Conservation (phyloP, 1,284 basidiomycete genomes). For the Fomitopsis palustris region DNA sequence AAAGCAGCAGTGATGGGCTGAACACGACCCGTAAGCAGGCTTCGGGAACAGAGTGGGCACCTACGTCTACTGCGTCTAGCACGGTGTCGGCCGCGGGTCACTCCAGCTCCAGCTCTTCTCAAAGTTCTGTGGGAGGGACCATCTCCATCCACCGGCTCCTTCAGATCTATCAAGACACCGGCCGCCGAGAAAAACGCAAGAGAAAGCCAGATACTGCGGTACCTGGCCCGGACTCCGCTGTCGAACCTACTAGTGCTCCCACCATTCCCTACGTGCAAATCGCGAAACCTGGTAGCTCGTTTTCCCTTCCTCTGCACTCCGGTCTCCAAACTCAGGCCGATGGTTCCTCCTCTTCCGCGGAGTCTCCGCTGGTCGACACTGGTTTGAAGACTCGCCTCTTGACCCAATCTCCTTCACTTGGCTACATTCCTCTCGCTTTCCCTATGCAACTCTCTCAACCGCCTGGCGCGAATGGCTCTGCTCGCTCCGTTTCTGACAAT, state of each 20-base stretch:
- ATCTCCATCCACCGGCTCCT: not conserved
- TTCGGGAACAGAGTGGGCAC: not conserved
- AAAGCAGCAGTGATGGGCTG: not conserved
- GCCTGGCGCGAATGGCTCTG: not conserved
- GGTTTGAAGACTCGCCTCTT: not conserved
- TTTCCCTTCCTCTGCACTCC: slow-evolving; percentile 12
- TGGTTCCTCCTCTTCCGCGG: not conserved
- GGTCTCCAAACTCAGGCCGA: not conserved
- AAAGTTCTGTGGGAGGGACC: not conserved
- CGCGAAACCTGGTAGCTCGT: slow-evolving; percentile 12
- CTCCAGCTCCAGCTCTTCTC: not conserved
- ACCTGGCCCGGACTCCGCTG: not conserved
- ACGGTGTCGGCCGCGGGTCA: not conserved
- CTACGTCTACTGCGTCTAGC: not conserved
- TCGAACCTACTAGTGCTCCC: not conserved
- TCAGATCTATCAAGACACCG: not conserved
- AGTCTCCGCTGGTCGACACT: not conserved
- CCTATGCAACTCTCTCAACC: not conserved
- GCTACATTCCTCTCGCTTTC: slow-evolving; percentile 11
- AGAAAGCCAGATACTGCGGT: not conserved
- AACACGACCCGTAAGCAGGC: not conserved
- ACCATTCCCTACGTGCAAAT: slow-evolving; percentile 1
- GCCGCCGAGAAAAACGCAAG: not conserved
- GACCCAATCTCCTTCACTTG: slow-evolving; percentile 8
- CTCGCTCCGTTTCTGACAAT: not conserved